These are phyloP conservation scores for Spizellomyces sp. DNA, from an alignment of 192 early-diverging fungal species.

Conservation along the genomic window DNA sequence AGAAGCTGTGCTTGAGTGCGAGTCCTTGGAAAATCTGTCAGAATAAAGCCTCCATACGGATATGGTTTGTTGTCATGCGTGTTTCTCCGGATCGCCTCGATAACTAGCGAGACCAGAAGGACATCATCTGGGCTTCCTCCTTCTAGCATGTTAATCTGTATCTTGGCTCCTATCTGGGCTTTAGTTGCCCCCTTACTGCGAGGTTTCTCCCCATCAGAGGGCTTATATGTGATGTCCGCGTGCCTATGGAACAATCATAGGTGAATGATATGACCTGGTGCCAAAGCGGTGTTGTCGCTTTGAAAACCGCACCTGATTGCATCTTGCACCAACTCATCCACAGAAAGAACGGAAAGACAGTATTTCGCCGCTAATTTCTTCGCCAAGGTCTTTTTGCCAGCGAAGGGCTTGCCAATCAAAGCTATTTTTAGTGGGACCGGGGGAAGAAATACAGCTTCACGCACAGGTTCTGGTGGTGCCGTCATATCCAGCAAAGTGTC, in stretches of 20 bases:
- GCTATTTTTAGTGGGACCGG: constrained; percentile 51
- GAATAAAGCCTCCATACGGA: constrained; percentile 47
- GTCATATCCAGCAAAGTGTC: constrained; percentile 51
- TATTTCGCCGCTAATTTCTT: constrained; percentile 42
- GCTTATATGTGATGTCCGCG: constrained; percentile 8
- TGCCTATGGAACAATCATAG: constrained; percentile 3
- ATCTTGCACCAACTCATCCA: constrained; percentile 51
- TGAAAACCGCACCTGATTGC: constrained; percentile 46
- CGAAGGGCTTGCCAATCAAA: constrained; percentile 58
- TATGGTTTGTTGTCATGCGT: constrained; percentile 21
- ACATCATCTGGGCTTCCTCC: constrained; percentile 51
- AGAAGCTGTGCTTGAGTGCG: constrained; percentile 55
- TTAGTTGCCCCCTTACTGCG: constrained; percentile 10
- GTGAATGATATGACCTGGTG: not conserved
- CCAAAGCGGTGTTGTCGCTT: too few species aligned
- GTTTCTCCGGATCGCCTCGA: constrained; percentile 47
- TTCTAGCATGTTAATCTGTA: constrained; percentile 52
- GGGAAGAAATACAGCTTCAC: constrained; percentile 41
- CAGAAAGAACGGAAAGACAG: constrained; percentile 33
- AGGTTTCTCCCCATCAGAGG: not conserved
- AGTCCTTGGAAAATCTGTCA: constrained; percentile 59
- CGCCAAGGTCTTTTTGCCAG: constrained; percentile 53
- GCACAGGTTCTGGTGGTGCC: constrained; percentile 37
- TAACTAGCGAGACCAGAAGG: constrained; percentile 51
- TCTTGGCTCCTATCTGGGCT: constrained; percentile 44